A percentile compares a stretch with the other conserved stretches of the same genome.
Evolutionary conservation across 225 moss, liverwort and hornwort species (phyloP).

Genomic region (Antitrichia curtipendula): DNA sequence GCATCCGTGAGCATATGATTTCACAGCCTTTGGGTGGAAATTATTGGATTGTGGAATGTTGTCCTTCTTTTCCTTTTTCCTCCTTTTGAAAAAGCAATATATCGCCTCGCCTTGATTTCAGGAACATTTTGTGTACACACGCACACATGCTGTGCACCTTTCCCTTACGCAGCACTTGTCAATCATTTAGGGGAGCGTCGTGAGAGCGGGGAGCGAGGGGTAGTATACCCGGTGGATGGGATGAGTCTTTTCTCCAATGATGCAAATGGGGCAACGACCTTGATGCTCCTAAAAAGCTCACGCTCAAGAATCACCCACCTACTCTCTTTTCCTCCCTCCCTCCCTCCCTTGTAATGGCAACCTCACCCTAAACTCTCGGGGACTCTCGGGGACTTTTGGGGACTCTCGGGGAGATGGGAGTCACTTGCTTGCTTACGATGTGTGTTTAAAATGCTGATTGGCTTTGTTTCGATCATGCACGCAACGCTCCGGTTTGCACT

Average conservation of each 20-base stretch:
- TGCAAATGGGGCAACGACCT: not conserved
- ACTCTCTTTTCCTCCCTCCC: not conserved
- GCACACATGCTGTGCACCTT: not conserved
- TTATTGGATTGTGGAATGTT: not conserved
- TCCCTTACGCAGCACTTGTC: not conserved
- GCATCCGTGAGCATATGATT: not conserved
- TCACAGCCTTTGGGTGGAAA: not conserved
- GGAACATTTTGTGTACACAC: not conserved
- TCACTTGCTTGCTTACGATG: not conserved
- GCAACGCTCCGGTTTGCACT: too few relatives aligned
- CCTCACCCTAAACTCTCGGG: not conserved
- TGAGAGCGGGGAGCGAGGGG: not conserved
- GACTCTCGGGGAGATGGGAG: too few relatives aligned
- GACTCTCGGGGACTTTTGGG: too few relatives aligned
- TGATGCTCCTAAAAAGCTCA: not conserved
- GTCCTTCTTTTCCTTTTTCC: not conserved
- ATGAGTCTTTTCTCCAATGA: not conserved
- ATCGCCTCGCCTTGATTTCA: not conserved
- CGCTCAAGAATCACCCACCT: not conserved
- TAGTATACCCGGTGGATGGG: not conserved
- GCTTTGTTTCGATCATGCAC: not conserved
- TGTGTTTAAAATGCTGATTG: not conserved
- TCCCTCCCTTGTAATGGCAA: not conserved
- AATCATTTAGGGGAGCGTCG: not conserved
- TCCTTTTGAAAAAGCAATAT: too few relatives aligned